These are phyloP conservation scores for Metschnikowia lachancei DNA, from an alignment of 805 yeast genomes.

Conservation along the genomic window DNA sequence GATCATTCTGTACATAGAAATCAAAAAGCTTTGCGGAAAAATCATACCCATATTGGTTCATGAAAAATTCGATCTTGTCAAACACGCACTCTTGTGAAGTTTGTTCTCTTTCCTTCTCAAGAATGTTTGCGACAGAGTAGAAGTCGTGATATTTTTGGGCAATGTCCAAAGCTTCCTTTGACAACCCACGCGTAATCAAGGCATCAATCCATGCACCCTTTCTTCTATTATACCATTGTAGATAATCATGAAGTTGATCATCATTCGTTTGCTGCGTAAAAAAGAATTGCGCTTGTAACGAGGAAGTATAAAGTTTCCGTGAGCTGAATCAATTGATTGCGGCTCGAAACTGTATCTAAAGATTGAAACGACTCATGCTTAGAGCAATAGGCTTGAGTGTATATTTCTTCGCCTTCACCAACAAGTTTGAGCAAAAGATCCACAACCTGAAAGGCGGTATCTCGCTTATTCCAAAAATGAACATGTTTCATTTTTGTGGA, in stretches of 20 bases:
- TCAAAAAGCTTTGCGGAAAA: slow-evolving; percentile 67
- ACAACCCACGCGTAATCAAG: slow-evolving; percentile 49
- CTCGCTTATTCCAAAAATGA: slow-evolving; percentile 30
- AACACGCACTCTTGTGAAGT: slow-evolving; percentile 20
- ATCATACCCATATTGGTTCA: slow-evolving; percentile 59
- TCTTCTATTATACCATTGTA: slow-evolving; percentile 32
- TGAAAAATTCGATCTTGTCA: slow-evolving; percentile 46
- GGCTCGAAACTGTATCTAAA: slow-evolving; percentile 18
- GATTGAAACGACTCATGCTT: slow-evolving; percentile 6
- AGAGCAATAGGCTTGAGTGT: slow-evolving; percentile 25
- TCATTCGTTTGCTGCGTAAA: slow-evolving; percentile 32
- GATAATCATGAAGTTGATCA: slow-evolving; percentile 28
- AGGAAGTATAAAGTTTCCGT: slow-evolving; percentile 36
- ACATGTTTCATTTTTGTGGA: slow-evolving; percentile 40
- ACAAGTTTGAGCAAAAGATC: slow-evolving; percentile 44
- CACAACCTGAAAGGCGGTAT: slow-evolving; percentile 39
- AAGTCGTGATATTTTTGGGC: slow-evolving; percentile 68
- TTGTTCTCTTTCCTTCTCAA: slow-evolving; percentile 33
- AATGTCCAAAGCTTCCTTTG: slow-evolving; percentile 54
- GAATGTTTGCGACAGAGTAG: slow-evolving; percentile 55
- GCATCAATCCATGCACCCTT: slow-evolving; percentile 56
- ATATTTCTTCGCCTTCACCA: slow-evolving; percentile 40
- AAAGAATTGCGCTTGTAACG: slow-evolving; percentile 33
- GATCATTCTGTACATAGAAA: slow-evolving; percentile 52
- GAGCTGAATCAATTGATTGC: slow-evolving; percentile 24